Percentiles rank a stretch among this genome's conserved stretches.
Evolutionary conservation across 768 basidiomycete genomes (phyloP).

Genomic region (Dioszegia hungarica): DNA sequence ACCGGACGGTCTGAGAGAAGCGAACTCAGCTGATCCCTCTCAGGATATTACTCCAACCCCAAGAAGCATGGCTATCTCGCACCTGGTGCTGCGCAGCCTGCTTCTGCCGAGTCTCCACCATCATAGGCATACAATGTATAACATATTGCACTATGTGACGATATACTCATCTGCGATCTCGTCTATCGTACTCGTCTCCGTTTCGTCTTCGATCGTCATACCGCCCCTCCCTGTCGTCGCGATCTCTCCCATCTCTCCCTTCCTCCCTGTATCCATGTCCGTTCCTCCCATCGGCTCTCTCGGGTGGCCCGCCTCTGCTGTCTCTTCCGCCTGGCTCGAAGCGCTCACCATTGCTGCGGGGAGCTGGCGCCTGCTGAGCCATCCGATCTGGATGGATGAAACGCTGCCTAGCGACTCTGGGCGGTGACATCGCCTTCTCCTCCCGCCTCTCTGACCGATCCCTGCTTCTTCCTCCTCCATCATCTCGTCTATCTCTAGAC

Average conservation of each 20-base stretch:
- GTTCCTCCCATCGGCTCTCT: not conserved
- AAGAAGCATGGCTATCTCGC: constrained; percentile 46
- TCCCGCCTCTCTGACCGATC: too few relatives aligned
- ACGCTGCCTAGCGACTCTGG: too few relatives aligned
- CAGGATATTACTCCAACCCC: constrained; percentile 47
- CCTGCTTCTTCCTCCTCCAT: not conserved
- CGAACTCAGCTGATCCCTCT: not conserved
- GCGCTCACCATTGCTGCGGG: too few relatives aligned
- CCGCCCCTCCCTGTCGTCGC: not conserved
- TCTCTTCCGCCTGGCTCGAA: too few relatives aligned
- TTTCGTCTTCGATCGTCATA: constrained; percentile 6
- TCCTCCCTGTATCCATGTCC: not conserved
- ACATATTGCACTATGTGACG: not conserved
- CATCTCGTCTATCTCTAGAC: not conserved
- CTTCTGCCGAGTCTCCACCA: too few relatives aligned
- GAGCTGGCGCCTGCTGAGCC: too few relatives aligned
- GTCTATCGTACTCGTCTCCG: constrained; percentile 7
- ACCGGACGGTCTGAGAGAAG: not conserved
- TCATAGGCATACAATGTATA: not conserved
- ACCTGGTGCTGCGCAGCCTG: not conserved
- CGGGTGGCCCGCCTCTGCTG: too few relatives aligned
- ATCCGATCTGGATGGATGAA: too few relatives aligned
- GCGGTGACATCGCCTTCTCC: too few relatives aligned
- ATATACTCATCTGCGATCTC: constrained; percentile 8
- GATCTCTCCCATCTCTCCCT: not conserved